phyloP scores from a whole-genome alignment of 2,329 filamentous ascomycete species.

The Ambrosiella beaveri region DNA sequence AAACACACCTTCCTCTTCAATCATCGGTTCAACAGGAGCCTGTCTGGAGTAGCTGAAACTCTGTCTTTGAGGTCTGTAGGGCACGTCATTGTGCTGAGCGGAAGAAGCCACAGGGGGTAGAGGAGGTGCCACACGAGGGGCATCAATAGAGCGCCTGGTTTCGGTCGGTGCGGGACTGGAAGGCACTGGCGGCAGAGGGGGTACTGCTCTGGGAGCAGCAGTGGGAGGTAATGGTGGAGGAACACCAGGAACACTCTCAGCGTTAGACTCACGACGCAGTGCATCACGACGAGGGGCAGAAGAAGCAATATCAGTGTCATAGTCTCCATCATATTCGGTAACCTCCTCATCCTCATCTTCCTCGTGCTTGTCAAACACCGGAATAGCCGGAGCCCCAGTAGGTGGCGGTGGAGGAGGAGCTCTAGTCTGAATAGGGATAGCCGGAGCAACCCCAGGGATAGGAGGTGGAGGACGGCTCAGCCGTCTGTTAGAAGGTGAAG shows the following conservation, averaged over 20 bases:
- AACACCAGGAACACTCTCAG: constrained; percentile 37
- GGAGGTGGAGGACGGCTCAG: constrained; percentile 41
- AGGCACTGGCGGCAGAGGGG: constrained; percentile 40
- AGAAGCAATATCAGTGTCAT: constrained; percentile 94
- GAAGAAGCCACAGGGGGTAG: constrained; percentile 14
- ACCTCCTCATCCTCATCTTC: constrained; percentile 56
- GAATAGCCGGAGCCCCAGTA: constrained; percentile 28
- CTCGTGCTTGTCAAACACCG: constrained; percentile 24
- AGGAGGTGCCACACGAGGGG: constrained; percentile 30
- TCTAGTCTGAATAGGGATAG: constrained; percentile 32
- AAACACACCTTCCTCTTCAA: constrained; percentile 33
- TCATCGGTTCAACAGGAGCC: constrained; percentile 22
- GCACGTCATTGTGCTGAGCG: constrained; percentile 20
- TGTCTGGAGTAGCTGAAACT: constrained; percentile 12
- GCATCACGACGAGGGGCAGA: constrained; percentile 88
- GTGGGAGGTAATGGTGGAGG: constrained; percentile 27
- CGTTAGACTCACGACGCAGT: constrained; percentile 37
- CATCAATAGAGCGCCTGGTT: constrained; percentile 43
- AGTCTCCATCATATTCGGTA: constrained; percentile 93
- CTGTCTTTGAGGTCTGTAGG: constrained; percentile 28
- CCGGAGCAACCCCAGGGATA: constrained; percentile 38
- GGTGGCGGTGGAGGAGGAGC: constrained; percentile 53
- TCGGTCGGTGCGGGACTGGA: constrained; percentile 33
- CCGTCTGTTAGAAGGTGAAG: constrained; percentile 30
- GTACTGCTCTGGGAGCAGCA: constrained; percentile 28